phyloP scores from a whole-genome alignment of 2,329 filamentous ascomycete genomes.

The Pseudogymnoascus sp. region DNA sequence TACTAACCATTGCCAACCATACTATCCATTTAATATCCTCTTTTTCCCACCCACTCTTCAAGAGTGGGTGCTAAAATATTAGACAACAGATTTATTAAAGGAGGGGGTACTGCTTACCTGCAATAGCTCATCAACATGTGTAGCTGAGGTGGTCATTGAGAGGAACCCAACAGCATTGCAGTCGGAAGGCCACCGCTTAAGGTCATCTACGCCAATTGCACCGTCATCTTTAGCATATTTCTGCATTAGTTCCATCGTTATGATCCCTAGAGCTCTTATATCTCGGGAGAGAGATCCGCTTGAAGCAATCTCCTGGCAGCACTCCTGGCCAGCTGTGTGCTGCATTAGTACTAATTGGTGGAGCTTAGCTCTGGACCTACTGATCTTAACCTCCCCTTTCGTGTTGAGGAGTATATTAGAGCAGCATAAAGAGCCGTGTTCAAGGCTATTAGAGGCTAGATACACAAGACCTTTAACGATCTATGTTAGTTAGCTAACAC shows the following conservation, averaged over 20 bases:
- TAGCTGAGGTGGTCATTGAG: conserved; percentile 20
- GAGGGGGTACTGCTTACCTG: not conserved
- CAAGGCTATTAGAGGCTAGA: conserved; percentile 6
- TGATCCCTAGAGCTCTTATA: conserved; percentile 14
- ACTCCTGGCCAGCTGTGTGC: conserved; percentile 4
- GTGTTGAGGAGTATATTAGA: conserved; percentile 8
- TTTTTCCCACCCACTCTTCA: not conserved
- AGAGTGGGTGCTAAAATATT: conserved; percentile 4
- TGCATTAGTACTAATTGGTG: not conserved
- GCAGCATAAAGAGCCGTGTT: not conserved
- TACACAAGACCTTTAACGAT: not conserved
- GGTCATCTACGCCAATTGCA: conserved; percentile 24
- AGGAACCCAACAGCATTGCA: conserved; percentile 26
- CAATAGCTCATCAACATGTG: not conserved
- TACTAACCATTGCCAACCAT: not conserved
- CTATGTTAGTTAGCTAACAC: not conserved
- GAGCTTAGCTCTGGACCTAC: not conserved
- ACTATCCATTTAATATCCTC: not conserved
- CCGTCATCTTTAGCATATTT: conserved; percentile 27
- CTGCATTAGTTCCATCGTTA: conserved; percentile 29
- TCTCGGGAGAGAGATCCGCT: not conserved
- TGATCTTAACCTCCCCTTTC: conserved; percentile 17
- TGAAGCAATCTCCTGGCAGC: not conserved
- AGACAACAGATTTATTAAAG: not conserved
- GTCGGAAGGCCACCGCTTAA: too few species aligned